Evolutionary conservation across 2,329 filamentous ascomycete species (phyloP).

Genomic region (Nigrograna mackinnonii): DNA sequence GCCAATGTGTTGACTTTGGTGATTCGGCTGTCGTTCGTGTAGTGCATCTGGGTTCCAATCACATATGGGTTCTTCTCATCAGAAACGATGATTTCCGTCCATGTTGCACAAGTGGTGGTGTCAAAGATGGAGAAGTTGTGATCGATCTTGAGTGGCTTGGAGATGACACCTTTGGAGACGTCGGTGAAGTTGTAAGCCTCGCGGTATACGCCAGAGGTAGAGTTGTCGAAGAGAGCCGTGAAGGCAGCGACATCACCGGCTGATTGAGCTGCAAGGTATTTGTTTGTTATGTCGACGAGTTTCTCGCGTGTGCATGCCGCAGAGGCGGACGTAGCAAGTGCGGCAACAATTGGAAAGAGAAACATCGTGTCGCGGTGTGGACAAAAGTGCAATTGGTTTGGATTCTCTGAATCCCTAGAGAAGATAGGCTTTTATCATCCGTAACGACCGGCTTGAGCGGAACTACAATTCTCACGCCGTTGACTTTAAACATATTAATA

Average conservation of each 20-base stretch:
- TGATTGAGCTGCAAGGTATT: slow-evolving; percentile 22
- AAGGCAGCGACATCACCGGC: slow-evolving; percentile 18
- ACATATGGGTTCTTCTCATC: slow-evolving; percentile 27
- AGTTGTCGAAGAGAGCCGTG: slow-evolving; percentile 20
- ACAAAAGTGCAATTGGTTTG: no score
- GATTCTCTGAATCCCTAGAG: no score
- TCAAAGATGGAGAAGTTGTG: slow-evolving; percentile 29
- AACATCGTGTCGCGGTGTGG: no score
- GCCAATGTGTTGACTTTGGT: slow-evolving; percentile 20
- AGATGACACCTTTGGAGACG: slow-evolving; percentile 22
- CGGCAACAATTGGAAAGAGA: no score
- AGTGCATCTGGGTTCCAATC: slow-evolving; percentile 26
- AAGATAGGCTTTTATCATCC: no score
- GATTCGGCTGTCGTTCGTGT: no score
- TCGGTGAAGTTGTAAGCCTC: slow-evolving; percentile 26
- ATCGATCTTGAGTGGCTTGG: slow-evolving; percentile 24
- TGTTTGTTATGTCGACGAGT: slow-evolving; percentile 21
- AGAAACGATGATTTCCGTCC: slow-evolving; percentile 30
- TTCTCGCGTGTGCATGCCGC: slow-evolving; percentile 21
- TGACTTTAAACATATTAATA: no score
- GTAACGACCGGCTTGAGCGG: no score
- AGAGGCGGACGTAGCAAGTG: no score
- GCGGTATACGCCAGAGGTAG: slow-evolving; percentile 19
- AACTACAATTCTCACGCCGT: no score
- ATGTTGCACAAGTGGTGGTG: slow-evolving; percentile 26